Conservation (phyloP, 495 filamentous ascomycete species). For the Neurospora sp. region DNA sequence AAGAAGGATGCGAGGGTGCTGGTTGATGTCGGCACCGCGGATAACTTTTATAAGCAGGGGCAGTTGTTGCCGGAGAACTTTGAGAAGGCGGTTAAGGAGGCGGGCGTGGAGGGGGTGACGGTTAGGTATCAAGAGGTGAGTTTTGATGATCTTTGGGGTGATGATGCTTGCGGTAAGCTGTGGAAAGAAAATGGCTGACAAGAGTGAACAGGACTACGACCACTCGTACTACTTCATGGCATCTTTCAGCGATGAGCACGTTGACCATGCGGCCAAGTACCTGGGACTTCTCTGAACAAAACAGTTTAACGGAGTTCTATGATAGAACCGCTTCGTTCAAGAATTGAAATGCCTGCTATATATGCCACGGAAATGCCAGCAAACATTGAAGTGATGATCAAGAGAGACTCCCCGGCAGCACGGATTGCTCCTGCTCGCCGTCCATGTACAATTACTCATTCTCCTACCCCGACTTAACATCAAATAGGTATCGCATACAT, state of each 20-base stretch:
- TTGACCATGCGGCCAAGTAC: slow-evolving; percentile 83
- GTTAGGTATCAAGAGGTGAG: slow-evolving; percentile 69
- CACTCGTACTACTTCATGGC: slow-evolving; percentile 96
- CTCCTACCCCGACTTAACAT: neutral
- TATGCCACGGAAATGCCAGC: neutral
- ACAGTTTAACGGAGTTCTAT: neutral
- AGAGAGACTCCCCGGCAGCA: neutral
- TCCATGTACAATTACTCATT: neutral
- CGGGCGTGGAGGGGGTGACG: slow-evolving; percentile 53
- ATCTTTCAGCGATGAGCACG: slow-evolving; percentile 78
- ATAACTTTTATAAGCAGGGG: slow-evolving; percentile 90
- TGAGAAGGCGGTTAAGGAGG: slow-evolving; percentile 61
- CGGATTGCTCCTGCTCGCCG: neutral
- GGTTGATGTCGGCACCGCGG: slow-evolving; percentile 85
- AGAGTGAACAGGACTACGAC: slow-evolving; percentile 60
- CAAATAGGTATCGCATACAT: neutral
- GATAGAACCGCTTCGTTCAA: neutral
- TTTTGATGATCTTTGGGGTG: neutral
- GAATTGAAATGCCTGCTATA: neutral
- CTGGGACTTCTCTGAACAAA: slow-evolving; percentile 26
- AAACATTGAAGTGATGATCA: neutral
- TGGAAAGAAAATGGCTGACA: neutral
- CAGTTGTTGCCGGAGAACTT: slow-evolving; percentile 95
- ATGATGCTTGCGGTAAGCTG: too few species aligned
- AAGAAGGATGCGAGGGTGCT: slow-evolving; percentile 56